Base-by-base conservation (phyloP, 441 rosid species). In the Erysimum pusillum region DNA sequence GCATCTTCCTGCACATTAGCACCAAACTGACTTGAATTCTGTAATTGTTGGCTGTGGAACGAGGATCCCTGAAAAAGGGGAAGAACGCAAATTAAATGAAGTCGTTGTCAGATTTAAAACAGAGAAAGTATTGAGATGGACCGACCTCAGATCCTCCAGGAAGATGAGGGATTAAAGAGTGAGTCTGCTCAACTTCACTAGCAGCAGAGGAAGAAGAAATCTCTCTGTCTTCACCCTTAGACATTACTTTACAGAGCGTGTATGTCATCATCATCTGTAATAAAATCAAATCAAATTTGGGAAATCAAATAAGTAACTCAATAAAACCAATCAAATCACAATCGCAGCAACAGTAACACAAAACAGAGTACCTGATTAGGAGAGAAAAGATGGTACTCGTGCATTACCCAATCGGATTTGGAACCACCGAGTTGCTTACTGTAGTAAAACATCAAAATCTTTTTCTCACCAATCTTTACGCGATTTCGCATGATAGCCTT, bases 381-480 rank as follows among this genome's bases (percentile, higher is more conserved):
- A 63, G 53, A 49, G 28, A 32, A 9, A 12, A 28, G 32, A 62
- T 66, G 77, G 41, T 80, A 91, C 73, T 91, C 91, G 10, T 87
- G 91, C 68, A 90, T 88, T 42, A 86, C 53, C 97, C 97, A 91
- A 2, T 49, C 42, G 14, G 88, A 76, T 70, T 52, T 77, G n/a
- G 52, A 52, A 7, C 66, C 51, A 39, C 80, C 84, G 0, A 18
- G 20, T 22, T 28, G 20, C 46, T 83, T 1, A 68, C 28, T 9
- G 0, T 7, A 17, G 54, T 49, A 18, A 49, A 82, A 90, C 76
- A 85, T 84, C 77, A 91, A 60, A 9, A 77, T 79, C 81, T 49
- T 86, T 78, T 82, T 90, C 6, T 18, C 64, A 13, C 87, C 95
- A 18, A 84, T 78, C 36, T 45, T 63, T 9, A 44, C 51, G 6